phyloP scores from a whole-genome alignment of 2,329 filamentous ascomycete species.

The Sarocladiaceae sp. region DNA sequence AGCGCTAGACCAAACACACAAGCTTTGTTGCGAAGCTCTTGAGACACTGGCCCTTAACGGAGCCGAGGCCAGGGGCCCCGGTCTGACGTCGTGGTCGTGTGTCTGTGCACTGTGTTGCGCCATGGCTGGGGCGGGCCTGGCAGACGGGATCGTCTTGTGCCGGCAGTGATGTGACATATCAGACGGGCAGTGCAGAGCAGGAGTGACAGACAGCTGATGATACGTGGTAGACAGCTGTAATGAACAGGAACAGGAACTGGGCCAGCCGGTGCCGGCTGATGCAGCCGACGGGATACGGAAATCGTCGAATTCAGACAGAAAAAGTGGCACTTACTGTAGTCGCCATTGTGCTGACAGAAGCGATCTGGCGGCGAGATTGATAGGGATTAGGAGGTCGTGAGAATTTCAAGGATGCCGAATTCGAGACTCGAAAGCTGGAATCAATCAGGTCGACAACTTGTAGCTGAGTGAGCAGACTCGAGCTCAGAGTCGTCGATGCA shows the following conservation, averaged over 20 bases:
- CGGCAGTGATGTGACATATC: slow-evolving; percentile 7
- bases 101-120: slow-evolving; percentile 7
- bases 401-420: no score
- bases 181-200: slow-evolving; percentile 3
- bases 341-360: neutral
- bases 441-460: neutral
- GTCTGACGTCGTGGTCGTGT: slow-evolving; percentile 6
- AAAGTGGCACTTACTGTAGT: neutral
- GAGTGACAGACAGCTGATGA: neutral
- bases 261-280: no score
- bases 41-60: slow-evolving; percentile 1
- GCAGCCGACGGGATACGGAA: neutral
- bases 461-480: neutral
- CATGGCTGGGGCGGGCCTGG: slow-evolving; percentile 1
- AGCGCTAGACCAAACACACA: slow-evolving; percentile 6
- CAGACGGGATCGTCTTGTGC: slow-evolving; percentile 9
- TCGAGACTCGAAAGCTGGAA: no score
- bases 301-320: neutral
- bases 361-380: neutral
- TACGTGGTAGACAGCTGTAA: neutral
- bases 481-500: neutral
- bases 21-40: slow-evolving; percentile 6
- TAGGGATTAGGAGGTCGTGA: neutral
- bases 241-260: no score
- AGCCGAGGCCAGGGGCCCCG: slow-evolving; percentile 6